Conservation (phyloP, 2,329 filamentous ascomycete genomes). For the Iodosphaeria phyllophila region DNA sequence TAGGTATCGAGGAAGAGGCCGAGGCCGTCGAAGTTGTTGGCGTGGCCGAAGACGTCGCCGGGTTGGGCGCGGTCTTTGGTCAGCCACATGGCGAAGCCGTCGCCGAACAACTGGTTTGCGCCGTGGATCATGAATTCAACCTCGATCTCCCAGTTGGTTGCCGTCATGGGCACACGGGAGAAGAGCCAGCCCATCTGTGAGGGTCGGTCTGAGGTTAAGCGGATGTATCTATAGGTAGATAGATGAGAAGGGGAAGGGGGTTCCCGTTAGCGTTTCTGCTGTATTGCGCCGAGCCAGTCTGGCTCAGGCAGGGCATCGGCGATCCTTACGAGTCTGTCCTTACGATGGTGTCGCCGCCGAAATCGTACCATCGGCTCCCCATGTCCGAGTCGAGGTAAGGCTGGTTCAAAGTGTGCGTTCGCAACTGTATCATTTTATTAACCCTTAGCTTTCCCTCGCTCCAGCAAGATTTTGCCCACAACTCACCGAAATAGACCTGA, state of each 20-base stretch:
- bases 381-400: conserved; percentile 96
- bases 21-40: conserved; percentile 81
- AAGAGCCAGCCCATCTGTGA: conserved; percentile 90
- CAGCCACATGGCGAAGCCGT: conserved; percentile 96
- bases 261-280: no score
- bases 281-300: no score
- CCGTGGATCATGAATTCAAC: conserved; percentile 91
- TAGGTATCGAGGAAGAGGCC: conserved; percentile 97
- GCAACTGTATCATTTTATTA: conserved; percentile 34
- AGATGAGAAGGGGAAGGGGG: no score
- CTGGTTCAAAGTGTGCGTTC: conserved; percentile 74
- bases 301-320: background rate
- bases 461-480: conserved; percentile 4
- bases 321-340: conserved; percentile 44
- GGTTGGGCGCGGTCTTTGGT: conserved; percentile 73
- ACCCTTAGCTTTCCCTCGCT: conserved; percentile 4
- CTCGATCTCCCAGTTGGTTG: conserved; percentile 97
- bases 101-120: conserved; percentile 75
- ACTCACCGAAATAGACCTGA: conserved; percentile 47
- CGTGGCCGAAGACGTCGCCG: conserved; percentile 74
- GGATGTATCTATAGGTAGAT: conserved; percentile 58
- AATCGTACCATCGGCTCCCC: conserved; percentile 98
- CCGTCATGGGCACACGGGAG: conserved; percentile 82
- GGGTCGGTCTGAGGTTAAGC: conserved; percentile 74
- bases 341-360: conserved; percentile 86